A percentile compares a stretch with the other conserved stretches of the same genome.
Evolutionary conservation across 495 filamentous ascomycete species (phyloP).

Genomic region (Ascodesmis nigricans): DNA sequence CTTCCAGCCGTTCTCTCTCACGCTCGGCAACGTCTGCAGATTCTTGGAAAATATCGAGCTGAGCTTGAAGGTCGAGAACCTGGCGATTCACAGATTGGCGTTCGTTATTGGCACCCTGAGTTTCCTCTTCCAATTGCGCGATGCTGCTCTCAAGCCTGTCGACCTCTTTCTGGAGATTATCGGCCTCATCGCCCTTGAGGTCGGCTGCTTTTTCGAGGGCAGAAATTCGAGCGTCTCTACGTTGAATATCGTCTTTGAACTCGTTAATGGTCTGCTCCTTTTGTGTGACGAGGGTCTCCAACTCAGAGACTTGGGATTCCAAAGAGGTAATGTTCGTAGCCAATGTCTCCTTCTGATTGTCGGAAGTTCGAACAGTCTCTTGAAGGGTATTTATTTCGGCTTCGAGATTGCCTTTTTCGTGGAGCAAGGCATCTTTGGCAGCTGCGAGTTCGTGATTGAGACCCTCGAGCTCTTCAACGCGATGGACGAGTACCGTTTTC

Average conservation of each 20-base stretch:
- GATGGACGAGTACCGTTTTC: background rate
- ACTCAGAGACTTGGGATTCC: constrained; percentile 6
- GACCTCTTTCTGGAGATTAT: constrained; percentile 6
- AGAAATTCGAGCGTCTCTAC: constrained; percentile 4
- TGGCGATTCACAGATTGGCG: background rate
- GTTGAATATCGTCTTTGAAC: constrained; percentile 5
- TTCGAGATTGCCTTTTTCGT: constrained; percentile 2
- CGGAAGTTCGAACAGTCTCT: constrained; percentile 2
- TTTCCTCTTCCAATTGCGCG: constrained; percentile 2
- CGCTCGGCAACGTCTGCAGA: background rate
- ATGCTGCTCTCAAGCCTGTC: constrained; percentile 1
- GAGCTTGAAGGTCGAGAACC: constrained; percentile 1
- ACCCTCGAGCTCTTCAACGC: background rate
- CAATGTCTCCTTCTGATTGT: constrained; percentile 8
- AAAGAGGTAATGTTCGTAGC: constrained; percentile 7
- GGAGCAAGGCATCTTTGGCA: constrained; percentile 2
- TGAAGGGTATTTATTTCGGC: constrained; percentile 9
- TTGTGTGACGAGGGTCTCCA: constrained; percentile 7
- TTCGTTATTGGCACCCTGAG: constrained; percentile 1
- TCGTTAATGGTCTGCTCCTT: constrained; percentile 6
- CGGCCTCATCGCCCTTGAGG: background rate
- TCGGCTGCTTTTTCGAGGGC: constrained; percentile 4
- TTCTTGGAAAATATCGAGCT: constrained; percentile 10
- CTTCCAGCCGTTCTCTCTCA: constrained; percentile 2
- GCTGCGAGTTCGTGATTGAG: constrained; percentile 1